Base-by-base conservation (phyloP, 257 asterid genomes). In the Plantago major region DNA sequence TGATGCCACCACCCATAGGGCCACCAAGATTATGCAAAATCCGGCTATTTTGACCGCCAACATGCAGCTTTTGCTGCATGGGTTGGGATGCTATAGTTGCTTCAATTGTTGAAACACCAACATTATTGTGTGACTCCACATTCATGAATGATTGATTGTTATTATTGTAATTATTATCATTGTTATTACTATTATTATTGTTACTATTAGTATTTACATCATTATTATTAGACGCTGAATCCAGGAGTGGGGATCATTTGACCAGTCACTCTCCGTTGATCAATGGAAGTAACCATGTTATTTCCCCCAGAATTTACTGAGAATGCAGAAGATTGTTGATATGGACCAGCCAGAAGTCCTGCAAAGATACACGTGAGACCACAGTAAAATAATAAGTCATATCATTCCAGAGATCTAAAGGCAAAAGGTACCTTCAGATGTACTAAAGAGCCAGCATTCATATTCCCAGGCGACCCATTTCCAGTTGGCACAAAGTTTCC, bases 231-330 rank as follows among this genome's bases (percentile, higher is more conserved):
- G 68, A 74, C 84, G 74, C 67, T 82, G 60, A 84, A 78, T 66
- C 99, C 99, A 72, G 97, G 96, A 56, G 99, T 87, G 8, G 99
- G 96, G 48, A 93, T 93, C 97, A 89, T 93, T 78, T 89, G 99
- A 74, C 90, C 82, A n/a, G 87, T 56, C 84, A 81, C 78, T 70
- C 94, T 88, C 68, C 82, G 90, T 53, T 63, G 80, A 62, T 82
- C 88, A 78, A 81, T 58, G 71, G 96, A 79, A 68, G 85, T 11
- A 53, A 71, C 73, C 76, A 73, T 65, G 89, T 72, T 86, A 68
- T 60, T 82, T 71, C 94, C 88, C 42, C 84, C 85, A 70, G 88
- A 74, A 63, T 76, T 81, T 45, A 64, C 76, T 22, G 86, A 63
- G 67, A 82, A 85, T 69, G 81, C 78, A 58, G 90, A 55, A 43